These are phyloP conservation scores for Neurospora sp. DNA, from an alignment of 2,329 filamentous ascomycete species.

Conservation along the genomic window DNA sequence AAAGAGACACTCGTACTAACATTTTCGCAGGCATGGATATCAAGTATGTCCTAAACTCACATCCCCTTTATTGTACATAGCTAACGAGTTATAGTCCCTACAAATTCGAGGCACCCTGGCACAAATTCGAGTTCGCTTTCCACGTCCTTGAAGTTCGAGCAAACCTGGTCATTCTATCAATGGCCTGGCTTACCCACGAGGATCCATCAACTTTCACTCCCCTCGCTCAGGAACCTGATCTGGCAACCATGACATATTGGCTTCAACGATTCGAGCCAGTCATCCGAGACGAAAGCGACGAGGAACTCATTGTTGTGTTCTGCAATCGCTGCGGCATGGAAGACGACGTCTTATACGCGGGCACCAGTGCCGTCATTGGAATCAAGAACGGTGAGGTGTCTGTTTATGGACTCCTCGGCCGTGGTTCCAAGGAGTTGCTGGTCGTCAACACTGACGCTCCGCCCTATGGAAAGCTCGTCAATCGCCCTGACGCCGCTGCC, in stretches of 20 bases:
- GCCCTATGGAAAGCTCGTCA: slow-evolving; percentile 25
- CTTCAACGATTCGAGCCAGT: slow-evolving; percentile 49
- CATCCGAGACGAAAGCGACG: slow-evolving; percentile 30
- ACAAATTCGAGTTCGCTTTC: slow-evolving; percentile 37
- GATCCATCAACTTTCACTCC: slow-evolving; percentile 32
- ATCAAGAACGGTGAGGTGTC: slow-evolving; percentile 47
- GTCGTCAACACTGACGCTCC: slow-evolving; percentile 42
- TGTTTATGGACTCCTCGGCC: slow-evolving; percentile 51
- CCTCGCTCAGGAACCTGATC: slow-evolving; percentile 40
- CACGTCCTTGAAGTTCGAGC: slow-evolving; percentile 46
- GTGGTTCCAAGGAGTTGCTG: slow-evolving; percentile 49
- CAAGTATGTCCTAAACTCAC: slow-evolving; percentile 33
- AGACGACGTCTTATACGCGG: slow-evolving; percentile 50
- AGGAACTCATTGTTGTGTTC: slow-evolving; percentile 50
- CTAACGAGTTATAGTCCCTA: slow-evolving; percentile 33
- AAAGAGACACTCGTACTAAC: neutral
- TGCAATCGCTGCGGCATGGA: slow-evolving; percentile 55
- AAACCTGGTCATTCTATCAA: slow-evolving; percentile 53
- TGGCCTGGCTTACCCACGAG: slow-evolving; percentile 55
- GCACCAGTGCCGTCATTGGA: slow-evolving; percentile 52
- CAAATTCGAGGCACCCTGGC: slow-evolving; percentile 37
- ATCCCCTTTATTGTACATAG: neutral
- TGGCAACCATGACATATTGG: slow-evolving; percentile 59
- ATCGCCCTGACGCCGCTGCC: slow-evolving; percentile 8
- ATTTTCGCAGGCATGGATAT: slow-evolving; percentile 42